phyloP scores from a whole-genome alignment of 1,284 basidiomycete species.

The Naganishia sp. region DNA sequence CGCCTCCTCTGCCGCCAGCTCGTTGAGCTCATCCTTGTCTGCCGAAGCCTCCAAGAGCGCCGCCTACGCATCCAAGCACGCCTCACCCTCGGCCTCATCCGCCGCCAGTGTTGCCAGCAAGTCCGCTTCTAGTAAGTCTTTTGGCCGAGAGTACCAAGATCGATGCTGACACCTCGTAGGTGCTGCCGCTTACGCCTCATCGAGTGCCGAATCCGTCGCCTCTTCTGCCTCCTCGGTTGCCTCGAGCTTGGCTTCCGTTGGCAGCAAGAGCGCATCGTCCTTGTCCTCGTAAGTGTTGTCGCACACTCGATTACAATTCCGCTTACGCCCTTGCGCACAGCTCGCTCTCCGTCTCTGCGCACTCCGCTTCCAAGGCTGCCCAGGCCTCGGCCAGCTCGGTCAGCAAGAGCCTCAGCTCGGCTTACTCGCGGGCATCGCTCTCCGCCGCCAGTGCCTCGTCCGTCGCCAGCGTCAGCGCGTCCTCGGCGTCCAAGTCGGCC shows the following conservation, averaged over 20 bases:
- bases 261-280: conserved; percentile 29
- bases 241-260: conserved; percentile 58
- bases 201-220: conserved; percentile 31
- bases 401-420: conserved; percentile 30
- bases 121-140: conserved; percentile 37
- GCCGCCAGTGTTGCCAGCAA: conserved; percentile 48
- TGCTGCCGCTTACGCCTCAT: conserved; percentile 37
- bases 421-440: conserved; percentile 40
- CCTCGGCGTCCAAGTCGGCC: conserved; percentile 41
- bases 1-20: conserved; percentile 43
- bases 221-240: conserved; percentile 37
- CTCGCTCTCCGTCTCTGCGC: conserved; percentile 31
- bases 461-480: conserved; percentile 50
- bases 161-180: background rate
- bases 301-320: background rate
- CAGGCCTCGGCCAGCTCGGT: conserved; percentile 27
- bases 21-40: conserved; percentile 44
- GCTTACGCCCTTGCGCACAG: background rate
- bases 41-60: conserved; percentile 46
- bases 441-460: conserved; percentile 54
- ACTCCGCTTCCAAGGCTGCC: conserved; percentile 28
- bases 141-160: background rate
- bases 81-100: conserved; percentile 43
- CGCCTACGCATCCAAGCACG: conserved; percentile 43
- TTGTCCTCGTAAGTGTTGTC: conserved; percentile 22